Base-by-base conservation (phyloP, 805 yeast genomes). In the Kuraishia piskuri region DNA sequence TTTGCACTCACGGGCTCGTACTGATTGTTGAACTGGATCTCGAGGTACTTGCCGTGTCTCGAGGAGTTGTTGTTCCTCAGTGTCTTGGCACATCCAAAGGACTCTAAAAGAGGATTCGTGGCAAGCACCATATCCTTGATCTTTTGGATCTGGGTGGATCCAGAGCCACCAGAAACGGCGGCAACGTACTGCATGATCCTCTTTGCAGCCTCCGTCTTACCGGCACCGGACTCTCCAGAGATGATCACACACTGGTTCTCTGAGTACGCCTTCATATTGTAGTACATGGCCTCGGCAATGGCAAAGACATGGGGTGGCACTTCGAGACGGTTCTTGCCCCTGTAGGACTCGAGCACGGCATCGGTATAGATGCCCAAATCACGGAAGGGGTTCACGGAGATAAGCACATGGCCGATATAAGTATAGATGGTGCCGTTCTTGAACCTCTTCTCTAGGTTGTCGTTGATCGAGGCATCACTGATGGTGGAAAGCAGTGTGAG, bases 221-320 rank as follows among this genome's bases (percentile, higher is more conserved):
- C 98, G 3, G 98, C 98, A 57, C 98, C 98, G 1, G 96, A 88
- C 68, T 92, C 98, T 54, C 98, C 98, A 2, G 96, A 88, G 59
- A 94, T 94, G 61, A 94, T 94, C 22, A 94, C 98, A 78, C 98
- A 92, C 68, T 94, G 99, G 65, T 84, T 90, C 62, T 94, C 98
- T 55, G 87, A 82, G 70, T 94, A 94, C 0, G 96, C 86, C 69
- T 91, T 91, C 84, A 94, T 79, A 68, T 92, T 88, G 71, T 94
- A 92, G 69, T 86, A 94, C 96, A 94, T 90, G 37, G 95, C 73
- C 70, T 94, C 99, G 10, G 99, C 99, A 63, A 94, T 90, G 52
- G 98, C 96, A 70, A 86, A 94, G 26, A 94, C 99, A 70, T 94
- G 99, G 2, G 99, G 99, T 19, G 98, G 96, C 25, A 88, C 96